These are phyloP conservation scores for Mytilinidion resinicola DNA, from an alignment of 495 filamentous ascomycete species.

Conservation along the genomic window DNA sequence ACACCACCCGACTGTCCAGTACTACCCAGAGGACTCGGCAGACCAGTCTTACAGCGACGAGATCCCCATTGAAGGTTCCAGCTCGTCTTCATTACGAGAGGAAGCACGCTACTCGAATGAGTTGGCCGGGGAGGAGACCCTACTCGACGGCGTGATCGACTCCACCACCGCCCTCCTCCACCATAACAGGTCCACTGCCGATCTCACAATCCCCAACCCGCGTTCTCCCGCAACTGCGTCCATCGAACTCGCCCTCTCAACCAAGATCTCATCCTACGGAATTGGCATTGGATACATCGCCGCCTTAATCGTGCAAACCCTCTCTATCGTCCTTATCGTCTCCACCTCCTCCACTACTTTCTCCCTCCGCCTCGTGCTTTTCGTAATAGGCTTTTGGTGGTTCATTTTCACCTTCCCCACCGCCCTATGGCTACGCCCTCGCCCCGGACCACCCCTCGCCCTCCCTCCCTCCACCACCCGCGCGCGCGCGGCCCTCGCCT, in stretches of 20 bases:
- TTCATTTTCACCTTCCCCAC: conserved; percentile 84
- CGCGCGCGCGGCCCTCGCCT: conserved; percentile 41
- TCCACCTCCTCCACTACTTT: conserved; percentile 8
- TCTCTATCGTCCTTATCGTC: conserved; percentile 34
- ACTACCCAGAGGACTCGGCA: conserved; percentile 5
- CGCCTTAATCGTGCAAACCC: conserved; percentile 36
- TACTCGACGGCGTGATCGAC: conserved; percentile 23
- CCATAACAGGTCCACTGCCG: conserved; percentile 1
- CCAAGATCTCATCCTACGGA: conserved; percentile 39
- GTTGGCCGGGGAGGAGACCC: conserved; percentile 15
- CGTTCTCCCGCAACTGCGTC: conserved; percentile 24
- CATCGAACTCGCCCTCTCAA: conserved; percentile 35
- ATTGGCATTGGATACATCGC: conserved; percentile 41
- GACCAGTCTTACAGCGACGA: conserved; percentile 15
- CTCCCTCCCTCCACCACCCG: conserved; percentile 13
- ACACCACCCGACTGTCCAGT: conserved; percentile 36
- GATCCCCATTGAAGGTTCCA: conserved; percentile 9
- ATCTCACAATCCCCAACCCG: conserved; percentile 22
- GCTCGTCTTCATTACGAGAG: conserved; percentile 4
- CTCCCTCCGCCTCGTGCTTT: conserved; percentile 62
- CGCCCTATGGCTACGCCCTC: conserved; percentile 79
- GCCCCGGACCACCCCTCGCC: conserved; percentile 76
- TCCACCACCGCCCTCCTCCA: conserved; percentile 32
- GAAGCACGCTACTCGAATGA: conserved; percentile 18
- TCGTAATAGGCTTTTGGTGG: conserved; percentile 92